Percentiles rank a stretch among this genome's conserved stretches.
Evolutionary conservation across 2,329 filamentous ascomycete genomes (phyloP).

Genomic region (Xylariomycetidae sp.): DNA sequence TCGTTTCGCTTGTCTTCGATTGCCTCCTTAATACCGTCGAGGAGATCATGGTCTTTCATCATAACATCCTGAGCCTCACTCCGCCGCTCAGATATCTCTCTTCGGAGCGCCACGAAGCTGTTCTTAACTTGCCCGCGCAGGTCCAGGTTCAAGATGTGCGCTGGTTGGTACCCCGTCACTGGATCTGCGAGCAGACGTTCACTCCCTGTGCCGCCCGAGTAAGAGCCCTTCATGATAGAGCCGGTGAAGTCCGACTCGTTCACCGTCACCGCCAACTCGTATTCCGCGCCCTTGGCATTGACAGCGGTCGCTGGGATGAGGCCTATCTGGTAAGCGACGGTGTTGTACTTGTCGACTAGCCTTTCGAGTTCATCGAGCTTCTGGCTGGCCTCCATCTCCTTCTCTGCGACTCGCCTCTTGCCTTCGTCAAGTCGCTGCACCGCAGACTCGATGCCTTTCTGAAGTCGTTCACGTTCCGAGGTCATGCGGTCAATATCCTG

Average conservation of each 20-base stretch:
- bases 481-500: slow-evolving; percentile 99
- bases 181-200: slow-evolving; percentile 79
- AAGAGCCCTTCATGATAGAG: slow-evolving; percentile 46
- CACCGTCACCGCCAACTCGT: slow-evolving; percentile 78
- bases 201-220: slow-evolving; percentile 40
- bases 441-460: slow-evolving; percentile 76
- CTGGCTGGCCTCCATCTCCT: slow-evolving; percentile 77
- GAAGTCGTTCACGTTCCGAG: slow-evolving; percentile 86
- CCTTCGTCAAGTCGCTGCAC: slow-evolving; percentile 73
- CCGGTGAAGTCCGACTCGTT: slow-evolving; percentile 74
- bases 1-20: slow-evolving; percentile 94
- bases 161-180: slow-evolving; percentile 81
- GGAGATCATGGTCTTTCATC: slow-evolving; percentile 88
- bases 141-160: slow-evolving; percentile 83
- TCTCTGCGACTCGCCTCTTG: slow-evolving; percentile 76
- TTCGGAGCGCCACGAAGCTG: slow-evolving; percentile 70
- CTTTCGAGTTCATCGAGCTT: slow-evolving; percentile 91
- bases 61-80: slow-evolving; percentile 79
- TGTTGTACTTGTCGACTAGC: slow-evolving; percentile 86
- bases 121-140: slow-evolving; percentile 76
- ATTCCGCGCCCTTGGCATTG: slow-evolving; percentile 80
- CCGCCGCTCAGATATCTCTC: slow-evolving; percentile 86
- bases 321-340: slow-evolving; percentile 86
- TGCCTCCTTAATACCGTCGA: slow-evolving; percentile 92
- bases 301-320: slow-evolving; percentile 78